phyloP scores from a whole-genome alignment of 2,329 filamentous ascomycete species.

The Diaporthe vaccinii region DNA sequence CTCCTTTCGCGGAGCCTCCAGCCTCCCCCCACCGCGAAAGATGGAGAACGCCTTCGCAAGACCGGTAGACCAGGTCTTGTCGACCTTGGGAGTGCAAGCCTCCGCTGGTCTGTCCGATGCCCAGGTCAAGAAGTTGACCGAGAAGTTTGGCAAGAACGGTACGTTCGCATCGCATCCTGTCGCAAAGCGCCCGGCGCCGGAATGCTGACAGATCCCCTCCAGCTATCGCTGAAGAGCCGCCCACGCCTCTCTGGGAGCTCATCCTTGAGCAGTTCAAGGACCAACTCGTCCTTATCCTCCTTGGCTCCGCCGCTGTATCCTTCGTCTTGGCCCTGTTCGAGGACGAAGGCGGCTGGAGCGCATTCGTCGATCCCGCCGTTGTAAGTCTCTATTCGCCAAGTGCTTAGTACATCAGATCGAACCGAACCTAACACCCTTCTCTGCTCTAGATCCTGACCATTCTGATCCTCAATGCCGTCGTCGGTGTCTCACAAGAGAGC shows the following conservation, averaged over 20 bases:
- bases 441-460: slow-evolving; percentile 87
- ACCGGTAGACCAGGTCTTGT: slow-evolving; percentile 70
- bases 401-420: slow-evolving; percentile 22
- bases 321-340: slow-evolving; percentile 95
- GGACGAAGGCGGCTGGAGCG: slow-evolving; percentile 93
- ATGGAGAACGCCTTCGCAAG: slow-evolving; percentile 76
- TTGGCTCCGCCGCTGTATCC: slow-evolving; percentile 92
- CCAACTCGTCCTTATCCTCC: slow-evolving; percentile 94
- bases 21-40: slow-evolving; percentile 35
- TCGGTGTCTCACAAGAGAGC: slow-evolving; percentile 98
- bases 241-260: slow-evolving; percentile 95
- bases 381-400: slow-evolving; percentile 68
- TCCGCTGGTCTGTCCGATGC: slow-evolving; percentile 68
- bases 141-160: slow-evolving; percentile 78
- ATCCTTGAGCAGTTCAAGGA: slow-evolving; percentile 99
- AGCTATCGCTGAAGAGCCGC: slow-evolving; percentile 86
- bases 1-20: slow-evolving; percentile 20
- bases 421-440: slow-evolving; percentile 3
- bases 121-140: slow-evolving; percentile 68
- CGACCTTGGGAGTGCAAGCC: slow-evolving; percentile 69
- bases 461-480: slow-evolving; percentile 94
- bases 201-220: slow-evolving; percentile 33
- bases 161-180: slow-evolving; percentile 48
- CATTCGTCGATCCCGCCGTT: slow-evolving; percentile 95
- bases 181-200: neutral